Evolutionary conservation across 331 rosid species (phyloP).

Genomic region (Telfairia occidentalis): DNA sequence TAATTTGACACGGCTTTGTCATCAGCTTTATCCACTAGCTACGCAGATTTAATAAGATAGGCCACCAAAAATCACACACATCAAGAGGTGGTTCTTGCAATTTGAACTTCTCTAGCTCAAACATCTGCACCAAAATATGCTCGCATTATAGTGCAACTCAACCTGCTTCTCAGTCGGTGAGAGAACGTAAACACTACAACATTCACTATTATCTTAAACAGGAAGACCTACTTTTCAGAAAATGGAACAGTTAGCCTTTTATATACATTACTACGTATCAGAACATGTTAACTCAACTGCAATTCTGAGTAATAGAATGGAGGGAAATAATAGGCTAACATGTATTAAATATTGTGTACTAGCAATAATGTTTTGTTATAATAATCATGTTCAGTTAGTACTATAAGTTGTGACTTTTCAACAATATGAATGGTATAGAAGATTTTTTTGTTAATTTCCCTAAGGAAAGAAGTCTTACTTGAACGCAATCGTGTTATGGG

Average conservation of each 20-base stretch:
- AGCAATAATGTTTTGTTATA: background rate
- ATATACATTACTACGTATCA: background rate
- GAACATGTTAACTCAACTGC: background rate
- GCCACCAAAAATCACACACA: constrained; percentile 1
- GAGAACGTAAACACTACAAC: background rate
- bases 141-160: background rate
- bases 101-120: constrained; percentile 3
- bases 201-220: background rate
- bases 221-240: background rate
- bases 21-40: constrained; percentile 11
- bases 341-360: background rate
- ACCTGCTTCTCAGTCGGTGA: background rate
- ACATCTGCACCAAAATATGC: constrained; percentile 13
- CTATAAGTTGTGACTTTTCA: background rate
- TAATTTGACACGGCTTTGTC: background rate
- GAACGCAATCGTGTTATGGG: constrained; percentile 61
- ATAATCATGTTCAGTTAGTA: background rate
- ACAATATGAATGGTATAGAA: background rate
- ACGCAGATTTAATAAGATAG: background rate
- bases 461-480: constrained; percentile 40
- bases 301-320: background rate
- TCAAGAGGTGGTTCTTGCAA: background rate
- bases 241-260: background rate
- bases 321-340: background rate
- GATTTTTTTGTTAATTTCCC: background rate